Percentiles rank a stretch among this genome's conserved stretches.
Evolutionary conservation across 371 early-diverging fungal genomes (phyloP).

Genomic region (Mucor irregularis): DNA sequence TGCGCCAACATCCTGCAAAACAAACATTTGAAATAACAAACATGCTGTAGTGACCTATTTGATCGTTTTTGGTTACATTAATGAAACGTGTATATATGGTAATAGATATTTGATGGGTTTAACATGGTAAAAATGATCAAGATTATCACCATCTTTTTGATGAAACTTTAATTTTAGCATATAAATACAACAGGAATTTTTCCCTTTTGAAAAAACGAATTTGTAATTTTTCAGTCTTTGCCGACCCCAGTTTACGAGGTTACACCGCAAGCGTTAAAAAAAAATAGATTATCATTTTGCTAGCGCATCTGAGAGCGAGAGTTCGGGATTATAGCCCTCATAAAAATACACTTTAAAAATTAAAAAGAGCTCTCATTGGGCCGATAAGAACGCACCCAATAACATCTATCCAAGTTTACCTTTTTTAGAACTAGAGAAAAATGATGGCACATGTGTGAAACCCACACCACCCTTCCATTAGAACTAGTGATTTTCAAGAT

Average conservation of each 20-base stretch:
- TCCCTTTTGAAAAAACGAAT: not conserved
- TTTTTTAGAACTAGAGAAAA: not conserved
- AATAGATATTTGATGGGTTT: not conserved
- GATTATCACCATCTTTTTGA: constrained; percentile 2
- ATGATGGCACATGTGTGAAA: too few relatives aligned
- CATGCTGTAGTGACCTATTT: too few relatives aligned
- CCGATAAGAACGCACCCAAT: not conserved
- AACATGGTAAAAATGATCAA: too few relatives aligned
- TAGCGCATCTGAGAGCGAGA: too few relatives aligned
- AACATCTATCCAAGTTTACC: not conserved
- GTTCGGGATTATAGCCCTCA: too few relatives aligned
- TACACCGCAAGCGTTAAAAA: not conserved
- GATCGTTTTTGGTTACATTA: too few relatives aligned
- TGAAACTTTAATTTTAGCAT: not conserved
- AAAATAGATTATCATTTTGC: too few relatives aligned
- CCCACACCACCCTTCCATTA: too few relatives aligned
- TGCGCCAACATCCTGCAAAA: too few relatives aligned
- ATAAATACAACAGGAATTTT: not conserved
- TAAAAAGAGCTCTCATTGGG: not conserved
- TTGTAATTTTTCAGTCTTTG: not conserved
- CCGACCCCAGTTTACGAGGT: not conserved
- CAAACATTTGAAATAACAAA: too few relatives aligned
- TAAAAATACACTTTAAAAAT: not conserved
- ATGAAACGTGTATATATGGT: not conserved
- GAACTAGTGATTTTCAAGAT: too few relatives aligned